Evolutionary conservation across 768 basidiomycete genomes (phyloP).

Genomic region (Tricholoma terreum): DNA sequence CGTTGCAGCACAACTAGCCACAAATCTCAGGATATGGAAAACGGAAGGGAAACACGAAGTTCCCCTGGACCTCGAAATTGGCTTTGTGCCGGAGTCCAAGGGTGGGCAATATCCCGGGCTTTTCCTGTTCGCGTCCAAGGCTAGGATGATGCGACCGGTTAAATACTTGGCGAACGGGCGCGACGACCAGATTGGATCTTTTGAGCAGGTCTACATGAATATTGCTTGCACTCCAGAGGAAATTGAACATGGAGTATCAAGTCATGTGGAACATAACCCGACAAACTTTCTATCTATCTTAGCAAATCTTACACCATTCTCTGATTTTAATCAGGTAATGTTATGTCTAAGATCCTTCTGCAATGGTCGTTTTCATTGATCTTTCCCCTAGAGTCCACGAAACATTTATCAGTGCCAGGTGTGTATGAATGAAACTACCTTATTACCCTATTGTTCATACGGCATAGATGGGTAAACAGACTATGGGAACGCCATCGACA

Average conservation of each 20-base stretch:
- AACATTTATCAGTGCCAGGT: slow-evolving; percentile 95
- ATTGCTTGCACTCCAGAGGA: slow-evolving; percentile 90
- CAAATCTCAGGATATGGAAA: slow-evolving; percentile 88
- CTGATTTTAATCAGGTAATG: slow-evolving; percentile 94
- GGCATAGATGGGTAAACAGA: slow-evolving; percentile 96
- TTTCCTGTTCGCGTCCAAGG: slow-evolving; percentile 81
- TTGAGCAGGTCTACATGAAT: slow-evolving; percentile 99
- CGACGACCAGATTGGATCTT: slow-evolving; percentile 89
- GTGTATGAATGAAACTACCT: slow-evolving; percentile 9
- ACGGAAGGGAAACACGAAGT: slow-evolving; percentile 80
- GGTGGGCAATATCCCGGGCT: slow-evolving; percentile 97
- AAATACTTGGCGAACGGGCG: slow-evolving; percentile 84
- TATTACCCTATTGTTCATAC: not conserved
- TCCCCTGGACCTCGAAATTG: slow-evolving; percentile 93
- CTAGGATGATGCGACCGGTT: slow-evolving; percentile 98
- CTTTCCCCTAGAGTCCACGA: slow-evolving; percentile 62
- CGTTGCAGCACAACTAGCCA: slow-evolving; percentile 78
- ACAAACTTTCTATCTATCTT: slow-evolving; percentile 96
- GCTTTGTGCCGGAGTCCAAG: slow-evolving; percentile 81
- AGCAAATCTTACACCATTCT: slow-evolving; percentile 97
- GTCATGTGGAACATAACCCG: slow-evolving; percentile 91
- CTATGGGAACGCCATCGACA: slow-evolving; percentile 97
- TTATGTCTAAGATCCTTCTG: slow-evolving; percentile 17
- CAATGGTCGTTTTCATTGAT: slow-evolving; percentile 4
- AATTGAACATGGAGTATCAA: slow-evolving; percentile 70